Percentiles rank a stretch among this genome's conserved stretches.
These are phyloP conservation scores for Lophium mytilinum DNA, from an alignment of 495 filamentous ascomycete genomes.

Conservation along the genomic window DNA sequence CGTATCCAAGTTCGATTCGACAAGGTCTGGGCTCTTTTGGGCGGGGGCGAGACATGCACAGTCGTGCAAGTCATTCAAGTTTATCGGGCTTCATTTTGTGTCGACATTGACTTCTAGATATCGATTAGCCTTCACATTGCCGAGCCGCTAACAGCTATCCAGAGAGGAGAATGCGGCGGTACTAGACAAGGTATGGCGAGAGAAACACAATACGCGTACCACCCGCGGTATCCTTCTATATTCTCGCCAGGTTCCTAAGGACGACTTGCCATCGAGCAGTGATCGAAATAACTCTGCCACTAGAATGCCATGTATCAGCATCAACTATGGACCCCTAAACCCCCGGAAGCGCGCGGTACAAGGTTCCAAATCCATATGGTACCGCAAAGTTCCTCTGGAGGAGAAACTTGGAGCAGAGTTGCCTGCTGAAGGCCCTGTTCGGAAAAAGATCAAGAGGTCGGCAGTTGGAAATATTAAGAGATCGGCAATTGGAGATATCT, in stretches of 20 bases:
- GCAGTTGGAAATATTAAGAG: conserved; percentile 9
- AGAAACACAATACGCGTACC: too few species aligned
- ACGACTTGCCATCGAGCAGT: too few species aligned
- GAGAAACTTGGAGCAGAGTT: background rate
- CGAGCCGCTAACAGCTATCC: too few species aligned
- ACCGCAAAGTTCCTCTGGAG: background rate
- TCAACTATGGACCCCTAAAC: too few species aligned
- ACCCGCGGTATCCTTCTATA: too few species aligned
- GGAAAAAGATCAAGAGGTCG: conserved; percentile 3
- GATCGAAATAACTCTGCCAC: too few species aligned
- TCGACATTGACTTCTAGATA: background rate
- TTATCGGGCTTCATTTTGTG: background rate
- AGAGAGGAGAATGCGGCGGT: too few species aligned
- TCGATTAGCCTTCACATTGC: too few species aligned
- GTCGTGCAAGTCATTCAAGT: background rate
- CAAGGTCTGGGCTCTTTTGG: background rate
- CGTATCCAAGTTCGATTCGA: background rate
- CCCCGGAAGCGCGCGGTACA: background rate
- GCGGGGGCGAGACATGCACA: background rate
- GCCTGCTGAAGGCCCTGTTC: background rate
- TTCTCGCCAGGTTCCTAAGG: too few species aligned
- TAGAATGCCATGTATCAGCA: too few species aligned
- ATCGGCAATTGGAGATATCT: conserved; percentile 4
- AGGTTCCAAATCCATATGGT: background rate
- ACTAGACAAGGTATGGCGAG: too few species aligned